Conservation (phyloP, 1,284 basidiomycete species). For the Leccinum pachyderme region DNA sequence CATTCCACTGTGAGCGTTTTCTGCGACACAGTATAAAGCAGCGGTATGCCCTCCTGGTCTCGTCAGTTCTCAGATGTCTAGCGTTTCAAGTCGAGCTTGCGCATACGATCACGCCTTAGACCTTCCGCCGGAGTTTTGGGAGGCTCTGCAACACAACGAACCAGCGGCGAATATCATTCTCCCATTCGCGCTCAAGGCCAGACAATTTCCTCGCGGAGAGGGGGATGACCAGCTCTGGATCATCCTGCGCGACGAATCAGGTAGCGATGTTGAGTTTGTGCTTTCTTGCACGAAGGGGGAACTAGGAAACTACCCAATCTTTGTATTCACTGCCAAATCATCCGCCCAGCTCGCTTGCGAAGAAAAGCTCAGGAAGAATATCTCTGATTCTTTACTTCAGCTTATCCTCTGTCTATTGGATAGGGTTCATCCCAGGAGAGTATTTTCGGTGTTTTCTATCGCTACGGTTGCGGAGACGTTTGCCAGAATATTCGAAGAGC, state of each 20-base stretch:
- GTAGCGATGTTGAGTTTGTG: slow-evolving; percentile 46
- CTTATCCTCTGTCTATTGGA: slow-evolving; percentile 35
- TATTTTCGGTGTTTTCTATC: slow-evolving; percentile 67
- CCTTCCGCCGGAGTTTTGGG: slow-evolving; percentile 39
- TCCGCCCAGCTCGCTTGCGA: slow-evolving; percentile 28
- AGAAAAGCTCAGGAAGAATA: slow-evolving; percentile 20
- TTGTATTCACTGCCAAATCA: slow-evolving; percentile 46
- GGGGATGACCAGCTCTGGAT: slow-evolving; percentile 48
- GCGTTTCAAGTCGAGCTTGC: background rate
- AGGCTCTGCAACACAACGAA: slow-evolving; percentile 39
- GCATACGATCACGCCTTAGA: slow-evolving; percentile 13
- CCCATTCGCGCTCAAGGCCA: slow-evolving; percentile 40
- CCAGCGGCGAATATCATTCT: slow-evolving; percentile 54
- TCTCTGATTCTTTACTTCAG: slow-evolving; percentile 36
- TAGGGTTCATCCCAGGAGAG: slow-evolving; percentile 38
- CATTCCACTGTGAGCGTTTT: background rate
- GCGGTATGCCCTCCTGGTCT: background rate
- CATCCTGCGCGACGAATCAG: slow-evolving; percentile 35
- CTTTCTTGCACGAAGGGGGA: slow-evolving; percentile 54
- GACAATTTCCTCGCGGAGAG: slow-evolving; percentile 24
- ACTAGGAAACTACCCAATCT: slow-evolving; percentile 57
- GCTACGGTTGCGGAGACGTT: slow-evolving; percentile 50
- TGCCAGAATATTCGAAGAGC: slow-evolving; percentile 45
- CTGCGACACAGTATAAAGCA: slow-evolving; percentile 13
- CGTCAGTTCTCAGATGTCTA: slow-evolving; percentile 14